Percentiles rank a stretch among this genome's conserved stretches.
phyloP scores from a whole-genome alignment of 768 basidiomycete genomes.

The Trametopsis cervina region DNA sequence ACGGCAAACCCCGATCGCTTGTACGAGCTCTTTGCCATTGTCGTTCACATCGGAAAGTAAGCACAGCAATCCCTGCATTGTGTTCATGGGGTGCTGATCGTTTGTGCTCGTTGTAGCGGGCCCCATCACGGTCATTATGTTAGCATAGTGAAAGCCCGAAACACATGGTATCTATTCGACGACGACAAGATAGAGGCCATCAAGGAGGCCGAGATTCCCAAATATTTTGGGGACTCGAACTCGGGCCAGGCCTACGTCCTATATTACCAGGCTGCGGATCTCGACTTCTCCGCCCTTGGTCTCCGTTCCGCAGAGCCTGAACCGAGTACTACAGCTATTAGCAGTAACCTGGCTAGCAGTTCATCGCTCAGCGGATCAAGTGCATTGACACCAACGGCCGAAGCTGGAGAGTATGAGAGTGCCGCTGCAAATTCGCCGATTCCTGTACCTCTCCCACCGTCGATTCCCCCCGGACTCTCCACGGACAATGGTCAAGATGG shows the following conservation, averaged over 20 bases:
- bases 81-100: slow-evolving; percentile 11
- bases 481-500: slow-evolving; percentile 12
- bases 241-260: slow-evolving; percentile 92
- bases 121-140: slow-evolving; percentile 99
- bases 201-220: slow-evolving; percentile 82
- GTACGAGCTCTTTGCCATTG: slow-evolving; percentile 93
- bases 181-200: slow-evolving; percentile 89
- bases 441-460: not conserved
- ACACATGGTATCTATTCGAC: slow-evolving; percentile 87
- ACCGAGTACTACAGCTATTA: no score
- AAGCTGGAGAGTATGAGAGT: not conserved
- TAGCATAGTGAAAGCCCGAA: slow-evolving; percentile 83
- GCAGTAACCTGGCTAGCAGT: no score
- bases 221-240: slow-evolving; percentile 90
- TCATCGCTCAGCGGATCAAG: no score
- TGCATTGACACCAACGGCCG: no score
- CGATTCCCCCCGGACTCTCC: slow-evolving; percentile 33
- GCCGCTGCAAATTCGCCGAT: not conserved
- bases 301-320: slow-evolving; percentile 36
- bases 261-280: slow-evolving; percentile 92
- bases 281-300: slow-evolving; percentile 69
- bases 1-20: slow-evolving; percentile 85
- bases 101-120: slow-evolving; percentile 47
- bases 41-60: slow-evolving; percentile 98
- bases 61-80: slow-evolving; percentile 29